Base-by-base conservation (phyloP, 257 asterid genomes). In the Handroanthus guayacan region DNA sequence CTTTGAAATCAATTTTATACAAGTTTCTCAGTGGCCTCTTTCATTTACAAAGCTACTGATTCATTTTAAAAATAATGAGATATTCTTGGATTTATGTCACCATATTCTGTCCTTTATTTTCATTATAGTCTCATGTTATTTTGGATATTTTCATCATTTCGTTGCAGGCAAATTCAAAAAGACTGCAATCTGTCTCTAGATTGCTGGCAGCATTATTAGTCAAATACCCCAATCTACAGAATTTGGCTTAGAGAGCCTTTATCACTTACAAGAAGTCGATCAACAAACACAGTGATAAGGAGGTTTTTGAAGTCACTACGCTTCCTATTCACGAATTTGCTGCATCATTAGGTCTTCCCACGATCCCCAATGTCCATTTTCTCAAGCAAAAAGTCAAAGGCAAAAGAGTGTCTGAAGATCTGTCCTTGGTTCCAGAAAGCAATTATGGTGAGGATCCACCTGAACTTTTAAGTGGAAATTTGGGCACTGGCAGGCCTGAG, bases 311-410 rank as follows among this genome's bases (percentile, higher is more conserved):
- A 57, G 93, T 91, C 67, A 86, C 82, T 41, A 84, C 90, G 75
- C 98, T 93, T 68, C 92, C 96, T 0, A 76, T 91, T 69, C 97
- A 89, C 54, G 97, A 89, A 45, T 93, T 48, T 75, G 76, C 96
- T 71, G 97, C 97, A 79, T 95, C 99, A 64, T 78, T 93, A 69
- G 99, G 99, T 78, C 97, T 95, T 77, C 98, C 99, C 39, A 84
- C 91, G 97, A 91, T 97, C 72, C 99, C 99, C 51, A 93, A 89
- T 74, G 81, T 95, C 71, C 90, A 97, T 41, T 90, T 91, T 82
- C 82, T 91, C n/a, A n/a, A n/a, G 66, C 91, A 85, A 75, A 92
- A 86, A 71, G 79, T 62, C 60, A 89, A 87, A 89, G 99, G 87
- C 20, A 80, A 92, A 83, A 88, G 83, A 48, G 67, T 67, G 38